Evolutionary conservation across 1,284 basidiomycete genomes (phyloP).

Genomic region (Heterobasidion parviporum): DNA sequence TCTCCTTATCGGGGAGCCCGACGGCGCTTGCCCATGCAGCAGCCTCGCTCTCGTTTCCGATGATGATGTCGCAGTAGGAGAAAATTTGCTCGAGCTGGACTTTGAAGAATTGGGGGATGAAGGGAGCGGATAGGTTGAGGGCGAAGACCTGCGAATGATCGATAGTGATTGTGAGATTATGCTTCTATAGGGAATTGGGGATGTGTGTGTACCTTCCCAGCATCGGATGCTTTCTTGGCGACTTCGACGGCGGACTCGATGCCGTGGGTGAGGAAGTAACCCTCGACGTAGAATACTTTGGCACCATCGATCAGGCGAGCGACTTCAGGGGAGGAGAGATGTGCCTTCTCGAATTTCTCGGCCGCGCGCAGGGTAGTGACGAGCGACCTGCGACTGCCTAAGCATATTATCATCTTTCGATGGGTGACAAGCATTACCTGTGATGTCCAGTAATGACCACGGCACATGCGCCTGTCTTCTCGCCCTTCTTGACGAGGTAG

Average conservation of each 20-base stretch:
- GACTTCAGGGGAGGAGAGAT: constrained; percentile 74
- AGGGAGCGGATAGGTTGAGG: constrained; percentile 95
- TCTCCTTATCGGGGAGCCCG: constrained; percentile 46
- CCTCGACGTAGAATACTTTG: constrained; percentile 91
- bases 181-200: not conserved
- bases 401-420: not conserved
- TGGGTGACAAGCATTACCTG: constrained; percentile 39
- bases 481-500: constrained; percentile 83
- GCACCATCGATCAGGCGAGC: constrained; percentile 75
- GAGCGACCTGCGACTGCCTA: constrained; percentile 57
- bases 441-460: constrained; percentile 93
- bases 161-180: not conserved
- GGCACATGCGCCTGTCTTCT: constrained; percentile 94
- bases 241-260: constrained; percentile 68
- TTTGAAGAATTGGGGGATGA: constrained; percentile 94
- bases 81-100: constrained; percentile 74
- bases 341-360: constrained; percentile 79
- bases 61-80: constrained; percentile 79
- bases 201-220: constrained; percentile 55
- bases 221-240: constrained; percentile 73
- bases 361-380: constrained; percentile 89
- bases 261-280: constrained; percentile 97
- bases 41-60: constrained; percentile 95
- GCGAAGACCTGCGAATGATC: constrained; percentile 57
- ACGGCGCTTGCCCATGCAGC: constrained; percentile 76